Base-by-base conservation (phyloP, 345 rosid genomes). In the Chamaenerion angustifolium region DNA sequence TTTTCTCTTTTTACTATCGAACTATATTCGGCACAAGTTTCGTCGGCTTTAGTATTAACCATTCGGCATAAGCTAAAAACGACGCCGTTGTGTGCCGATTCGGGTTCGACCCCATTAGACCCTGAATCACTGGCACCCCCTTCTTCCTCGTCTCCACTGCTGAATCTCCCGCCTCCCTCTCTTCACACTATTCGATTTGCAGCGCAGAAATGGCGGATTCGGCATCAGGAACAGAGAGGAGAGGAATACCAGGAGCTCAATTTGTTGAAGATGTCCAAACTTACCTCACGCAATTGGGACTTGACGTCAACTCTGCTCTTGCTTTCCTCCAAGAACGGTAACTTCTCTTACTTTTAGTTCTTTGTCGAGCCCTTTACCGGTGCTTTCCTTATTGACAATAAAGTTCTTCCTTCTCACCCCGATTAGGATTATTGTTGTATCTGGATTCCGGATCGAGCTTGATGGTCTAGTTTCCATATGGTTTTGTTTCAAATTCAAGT, bases 291-390 rank as follows among this genome's bases (percentile, higher is more conserved):
- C 80, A 76, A 50, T 67, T 75, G 11, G 84, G 81, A 35, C 76
- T 82, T 56, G 88, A 85, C 69, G 76, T 75, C 46, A 82, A 80
- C 75, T 77, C 96, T 13, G 77, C 88, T 52, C 93, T 88, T 49
- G 76, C 96, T 52, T 84, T 81, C 64, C 94, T 77, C 63, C 96
- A 88, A 79, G 94, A 92, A 63, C 80, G 99, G 99, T 80, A 14
- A 16, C 40, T 40, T 18, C 41, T 16, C 11, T 1, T 31, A 73
- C 23, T n/a, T 40, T 6, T 8, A 11, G 21, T 46, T 14, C 16
- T 15, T 43, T 31, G 27, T 27, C 3, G 42, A 5, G 37, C 46
- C 17, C 31, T 16, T 14, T 25, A 16, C 18, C 18, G 11, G 4
- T 13, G 7, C 8, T 16, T 15, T 45, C 13, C 12, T 37, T n/a